Evolutionary conservation across 305 asterid species (phyloP).

Genomic region (Fraxinus albicans): DNA sequence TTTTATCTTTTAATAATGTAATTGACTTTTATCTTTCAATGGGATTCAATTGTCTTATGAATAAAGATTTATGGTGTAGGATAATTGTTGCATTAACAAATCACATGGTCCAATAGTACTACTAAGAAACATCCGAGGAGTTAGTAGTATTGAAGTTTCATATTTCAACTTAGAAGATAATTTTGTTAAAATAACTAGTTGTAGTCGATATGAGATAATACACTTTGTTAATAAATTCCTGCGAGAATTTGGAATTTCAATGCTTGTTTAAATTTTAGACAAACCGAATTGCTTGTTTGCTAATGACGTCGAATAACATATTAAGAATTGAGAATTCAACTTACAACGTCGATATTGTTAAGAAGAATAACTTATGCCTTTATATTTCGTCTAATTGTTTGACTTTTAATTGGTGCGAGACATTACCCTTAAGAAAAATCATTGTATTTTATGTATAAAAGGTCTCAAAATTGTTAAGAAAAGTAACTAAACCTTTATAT

Average conservation of each 20-base stretch:
- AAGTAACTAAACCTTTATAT: too few relatives aligned
- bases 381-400: too few relatives aligned
- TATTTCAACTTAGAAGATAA: neutral
- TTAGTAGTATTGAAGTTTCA: neutral
- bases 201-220: too few relatives aligned
- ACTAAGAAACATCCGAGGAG: too few relatives aligned
- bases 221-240: too few relatives aligned
- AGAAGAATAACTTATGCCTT: neutral
- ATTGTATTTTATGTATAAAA: neutral
- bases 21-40: constrained; percentile 1
- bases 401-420: too few relatives aligned
- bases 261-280: neutral
- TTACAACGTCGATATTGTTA: neutral
- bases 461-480: neutral
- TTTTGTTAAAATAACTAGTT: too few relatives aligned
- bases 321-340: neutral
- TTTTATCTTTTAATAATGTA: constrained; percentile 6
- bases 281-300: neutral
- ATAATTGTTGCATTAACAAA: neutral
- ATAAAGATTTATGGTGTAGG: constrained; percentile 6
- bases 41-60: constrained; percentile 13
- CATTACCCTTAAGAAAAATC: too few relatives aligned
- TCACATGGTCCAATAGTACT: neutral
- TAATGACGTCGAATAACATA: neutral
- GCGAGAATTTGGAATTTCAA: neutral